phyloP scores from a whole-genome alignment of 1,284 basidiomycete genomes.

The Malassezia sp. region DNA sequence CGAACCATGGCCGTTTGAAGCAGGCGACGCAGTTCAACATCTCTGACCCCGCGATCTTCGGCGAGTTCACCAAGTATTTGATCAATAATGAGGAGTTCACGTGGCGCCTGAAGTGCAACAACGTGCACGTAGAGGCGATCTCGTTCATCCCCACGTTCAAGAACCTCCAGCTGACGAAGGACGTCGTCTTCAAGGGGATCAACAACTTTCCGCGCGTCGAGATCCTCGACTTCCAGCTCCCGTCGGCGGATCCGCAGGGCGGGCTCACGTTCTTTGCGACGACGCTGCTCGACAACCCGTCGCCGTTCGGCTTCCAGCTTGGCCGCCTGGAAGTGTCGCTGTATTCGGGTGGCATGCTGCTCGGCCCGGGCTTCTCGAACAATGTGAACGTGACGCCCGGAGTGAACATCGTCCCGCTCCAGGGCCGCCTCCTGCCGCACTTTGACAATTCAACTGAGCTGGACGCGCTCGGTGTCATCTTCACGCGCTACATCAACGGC shows the following conservation, averaged over 20 bases:
- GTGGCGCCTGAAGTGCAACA: conserved; percentile 57
- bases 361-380: conserved; percentile 54
- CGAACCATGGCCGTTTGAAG: conserved; percentile 46
- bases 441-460: conserved; percentile 51
- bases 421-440: conserved; percentile 56
- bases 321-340: conserved; percentile 61
- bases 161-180: conserved; percentile 28
- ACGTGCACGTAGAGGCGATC: conserved; percentile 58
- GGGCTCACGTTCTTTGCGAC: conserved; percentile 59
- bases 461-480: conserved; percentile 55
- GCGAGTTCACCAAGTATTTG: conserved; percentile 49
- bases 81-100: conserved; percentile 62
- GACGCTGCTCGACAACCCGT: conserved; percentile 57
- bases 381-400: conserved; percentile 48
- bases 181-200: conserved; percentile 52
- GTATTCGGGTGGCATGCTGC: conserved; percentile 54
- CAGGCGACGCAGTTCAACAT: conserved; percentile 46
- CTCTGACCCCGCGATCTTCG: conserved; percentile 37
- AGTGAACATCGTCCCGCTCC: conserved; percentile 56
- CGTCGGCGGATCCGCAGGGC: conserved; percentile 58
- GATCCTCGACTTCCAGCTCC: conserved; percentile 60
- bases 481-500: conserved; percentile 64
- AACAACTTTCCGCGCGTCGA: conserved; percentile 57
- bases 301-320: conserved; percentile 62
- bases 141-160: conserved; percentile 45